These are phyloP conservation scores for Aciculoconidium aculeatum DNA, from an alignment of 805 yeast genomes.

Conservation along the genomic window DNA sequence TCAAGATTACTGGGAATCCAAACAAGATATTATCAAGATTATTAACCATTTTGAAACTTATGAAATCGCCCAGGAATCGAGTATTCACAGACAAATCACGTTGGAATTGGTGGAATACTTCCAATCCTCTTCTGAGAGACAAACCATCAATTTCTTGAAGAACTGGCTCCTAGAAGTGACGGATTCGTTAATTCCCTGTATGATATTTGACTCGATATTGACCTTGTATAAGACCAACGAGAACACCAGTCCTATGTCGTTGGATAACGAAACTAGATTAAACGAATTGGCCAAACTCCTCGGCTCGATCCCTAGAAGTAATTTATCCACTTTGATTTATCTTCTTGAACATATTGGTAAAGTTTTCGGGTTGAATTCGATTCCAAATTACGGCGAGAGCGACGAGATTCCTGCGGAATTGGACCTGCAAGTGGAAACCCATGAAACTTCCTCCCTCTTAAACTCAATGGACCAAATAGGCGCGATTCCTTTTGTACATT, in stretches of 20 bases:
- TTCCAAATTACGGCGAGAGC: constrained; percentile 21
- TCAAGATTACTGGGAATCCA: constrained; percentile 30
- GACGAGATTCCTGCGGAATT: constrained; percentile 22
- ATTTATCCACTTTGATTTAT: constrained; percentile 30
- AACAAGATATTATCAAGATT: constrained; percentile 20
- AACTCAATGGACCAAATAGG: constrained; percentile 34
- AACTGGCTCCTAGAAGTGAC: constrained; percentile 37
- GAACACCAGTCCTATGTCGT: constrained; percentile 3
- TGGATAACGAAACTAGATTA: constrained; percentile 10
- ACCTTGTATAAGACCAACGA: constrained; percentile 13
- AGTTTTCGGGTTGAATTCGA: constrained; percentile 16
- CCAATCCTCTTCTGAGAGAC: constrained; percentile 3
- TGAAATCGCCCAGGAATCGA: constrained; percentile 14
- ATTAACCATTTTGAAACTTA: constrained; percentile 15
- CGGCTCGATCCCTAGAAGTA: constrained; percentile 33
- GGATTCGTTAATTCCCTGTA: constrained; percentile 38
- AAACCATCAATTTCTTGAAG: constrained; percentile 28
- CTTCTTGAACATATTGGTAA: constrained; percentile 29
- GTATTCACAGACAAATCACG: constrained; percentile 19
- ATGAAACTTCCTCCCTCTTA: constrained; percentile 12
- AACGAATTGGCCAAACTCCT: constrained; percentile 20
- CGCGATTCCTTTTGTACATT: constrained; percentile 34
- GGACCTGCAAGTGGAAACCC: neutral
- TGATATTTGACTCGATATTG: constrained; percentile 29
- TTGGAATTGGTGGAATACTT: constrained; percentile 11